Conservation (phyloP, 805 yeast genomes). For the Schizosaccharomyces lindneri region DNA sequence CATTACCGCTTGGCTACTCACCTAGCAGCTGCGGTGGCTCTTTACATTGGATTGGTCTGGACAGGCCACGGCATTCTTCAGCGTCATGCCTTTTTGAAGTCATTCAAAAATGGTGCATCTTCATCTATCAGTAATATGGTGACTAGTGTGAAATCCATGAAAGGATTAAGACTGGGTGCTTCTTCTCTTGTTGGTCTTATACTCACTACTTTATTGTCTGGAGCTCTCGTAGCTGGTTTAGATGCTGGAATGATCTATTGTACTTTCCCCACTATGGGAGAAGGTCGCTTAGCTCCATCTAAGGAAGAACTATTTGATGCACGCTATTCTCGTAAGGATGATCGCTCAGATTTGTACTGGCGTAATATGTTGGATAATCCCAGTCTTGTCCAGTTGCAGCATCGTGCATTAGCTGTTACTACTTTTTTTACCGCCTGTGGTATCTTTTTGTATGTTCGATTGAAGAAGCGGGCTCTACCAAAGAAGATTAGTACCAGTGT, state of each 20-base stretch:
- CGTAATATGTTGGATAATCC: constrained; percentile 88
- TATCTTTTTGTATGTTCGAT: constrained; percentile 16
- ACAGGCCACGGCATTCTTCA: constrained; percentile 62
- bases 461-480: constrained; percentile 40
- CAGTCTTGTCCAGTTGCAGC: constrained; percentile 78
- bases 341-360: constrained; percentile 60
- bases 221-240: constrained; percentile 92
- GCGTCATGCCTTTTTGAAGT: constrained; percentile 22
- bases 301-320: constrained; percentile 55
- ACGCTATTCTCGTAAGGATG: constrained; percentile 39
- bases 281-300: constrained; percentile 37
- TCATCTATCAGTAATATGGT: constrained; percentile 31
- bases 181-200: constrained; percentile 38
- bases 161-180: constrained; percentile 19
- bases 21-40: constrained; percentile 69
- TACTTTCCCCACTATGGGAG: constrained; percentile 72
- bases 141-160: constrained; percentile 30
- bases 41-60: constrained; percentile 74
- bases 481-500: constrained; percentile 29
- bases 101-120: constrained; percentile 26
- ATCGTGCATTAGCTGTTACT: constrained; percentile 60
- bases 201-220: constrained; percentile 82
- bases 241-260: constrained; percentile 95
- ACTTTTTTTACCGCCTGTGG: constrained; percentile 40
- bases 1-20: constrained; percentile 87